A percentile compares a stretch with the other conserved stretches of the same genome.
Evolutionary conservation across 1,284 basidiomycete genomes (phyloP).

Genomic region (Ganoderma sinense): DNA sequence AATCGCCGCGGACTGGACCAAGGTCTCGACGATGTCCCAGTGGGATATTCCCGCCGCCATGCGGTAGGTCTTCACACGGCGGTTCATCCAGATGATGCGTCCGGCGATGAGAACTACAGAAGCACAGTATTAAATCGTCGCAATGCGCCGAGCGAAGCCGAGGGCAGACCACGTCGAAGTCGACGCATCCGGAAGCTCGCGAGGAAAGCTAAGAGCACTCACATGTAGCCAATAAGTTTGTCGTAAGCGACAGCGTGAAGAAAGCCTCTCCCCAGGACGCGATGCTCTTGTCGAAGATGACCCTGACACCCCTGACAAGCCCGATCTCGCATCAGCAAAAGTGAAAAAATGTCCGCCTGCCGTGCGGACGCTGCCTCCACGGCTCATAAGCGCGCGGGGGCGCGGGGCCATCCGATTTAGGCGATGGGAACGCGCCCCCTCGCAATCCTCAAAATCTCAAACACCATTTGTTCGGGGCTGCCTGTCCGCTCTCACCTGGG

Average conservation of each 20-base stretch:
- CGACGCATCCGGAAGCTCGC: background rate
- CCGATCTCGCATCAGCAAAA: slow-evolving; percentile 17
- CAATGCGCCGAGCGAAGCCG: no score
- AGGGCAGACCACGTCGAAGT: no score
- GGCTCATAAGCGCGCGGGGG: no score
- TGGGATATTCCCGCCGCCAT: background rate
- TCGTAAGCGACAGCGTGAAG: slow-evolving; percentile 29
- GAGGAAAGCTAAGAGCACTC: background rate
- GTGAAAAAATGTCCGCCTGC: no score
- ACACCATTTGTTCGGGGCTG: no score
- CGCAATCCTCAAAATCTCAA: no score
- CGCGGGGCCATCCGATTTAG: no score
- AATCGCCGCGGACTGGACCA: slow-evolving; percentile 27
- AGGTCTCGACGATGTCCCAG: slow-evolving; percentile 22
- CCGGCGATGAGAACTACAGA: slow-evolving; percentile 30
- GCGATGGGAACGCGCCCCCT: no score
- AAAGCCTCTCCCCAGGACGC: slow-evolving; percentile 30
- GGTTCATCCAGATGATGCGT: slow-evolving; percentile 28
- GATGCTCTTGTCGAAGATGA: slow-evolving; percentile 22
- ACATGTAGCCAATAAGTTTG: slow-evolving; percentile 29
- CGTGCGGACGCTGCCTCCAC: no score
- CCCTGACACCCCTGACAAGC: slow-evolving; percentile 13
- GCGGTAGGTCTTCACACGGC: slow-evolving; percentile 19
- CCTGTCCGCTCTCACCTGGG: no score
- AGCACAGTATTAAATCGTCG: background rate